These are phyloP conservation scores for Aspergillus quadricinctus DNA, from an alignment of 2,329 filamentous ascomycete genomes.

Conservation along the genomic window DNA sequence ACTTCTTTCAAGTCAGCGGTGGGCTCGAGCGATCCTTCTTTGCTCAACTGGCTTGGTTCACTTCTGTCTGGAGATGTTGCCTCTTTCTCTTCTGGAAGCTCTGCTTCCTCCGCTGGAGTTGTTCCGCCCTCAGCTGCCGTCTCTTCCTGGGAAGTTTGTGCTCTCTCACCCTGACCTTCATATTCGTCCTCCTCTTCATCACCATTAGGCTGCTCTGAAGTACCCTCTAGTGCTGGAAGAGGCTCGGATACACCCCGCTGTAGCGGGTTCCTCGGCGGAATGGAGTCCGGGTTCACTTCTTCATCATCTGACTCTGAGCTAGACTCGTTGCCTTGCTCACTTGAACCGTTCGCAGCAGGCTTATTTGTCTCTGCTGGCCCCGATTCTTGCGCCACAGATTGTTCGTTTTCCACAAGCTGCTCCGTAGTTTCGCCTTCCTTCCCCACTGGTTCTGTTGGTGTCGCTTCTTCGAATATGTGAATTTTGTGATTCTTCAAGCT, in stretches of 20 bases:
- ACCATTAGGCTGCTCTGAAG: constrained; percentile 10
- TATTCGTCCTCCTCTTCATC: constrained; percentile 31
- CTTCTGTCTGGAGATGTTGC: constrained; percentile 24
- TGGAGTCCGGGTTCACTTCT: constrained; percentile 12
- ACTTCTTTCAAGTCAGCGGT: constrained; percentile 2
- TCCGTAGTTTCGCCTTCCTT: constrained; percentile 19
- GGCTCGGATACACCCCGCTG: constrained; percentile 14
- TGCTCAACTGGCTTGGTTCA: constrained; percentile 39
- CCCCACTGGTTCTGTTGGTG: constrained; percentile 14
- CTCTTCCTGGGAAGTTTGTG: constrained; percentile 16
- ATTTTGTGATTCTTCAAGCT: constrained; percentile 77
- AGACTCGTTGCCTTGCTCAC: constrained; percentile 24
- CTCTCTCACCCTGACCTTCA: constrained; percentile 33
- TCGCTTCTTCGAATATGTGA: constrained; percentile 54
- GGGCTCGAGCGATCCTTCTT: constrained; percentile 26
- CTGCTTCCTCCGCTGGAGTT: constrained; percentile 26
- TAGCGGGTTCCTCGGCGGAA: constrained; percentile 13
- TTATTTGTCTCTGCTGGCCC: constrained; percentile 21
- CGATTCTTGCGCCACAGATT: constrained; percentile 26
- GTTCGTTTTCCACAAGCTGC: constrained; percentile 22
- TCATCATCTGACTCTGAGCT: constrained; percentile 18
- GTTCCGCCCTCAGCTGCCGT: constrained; percentile 21
- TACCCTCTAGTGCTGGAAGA: constrained; percentile 20
- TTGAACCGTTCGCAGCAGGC: constrained; percentile 18
- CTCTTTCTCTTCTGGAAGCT: constrained; percentile 26